A percentile compares a stretch with the other conserved stretches of the same genome.
These are phyloP conservation scores for Yamadazyma sp. DNA, from an alignment of 805 yeast species.

Conservation along the genomic window DNA sequence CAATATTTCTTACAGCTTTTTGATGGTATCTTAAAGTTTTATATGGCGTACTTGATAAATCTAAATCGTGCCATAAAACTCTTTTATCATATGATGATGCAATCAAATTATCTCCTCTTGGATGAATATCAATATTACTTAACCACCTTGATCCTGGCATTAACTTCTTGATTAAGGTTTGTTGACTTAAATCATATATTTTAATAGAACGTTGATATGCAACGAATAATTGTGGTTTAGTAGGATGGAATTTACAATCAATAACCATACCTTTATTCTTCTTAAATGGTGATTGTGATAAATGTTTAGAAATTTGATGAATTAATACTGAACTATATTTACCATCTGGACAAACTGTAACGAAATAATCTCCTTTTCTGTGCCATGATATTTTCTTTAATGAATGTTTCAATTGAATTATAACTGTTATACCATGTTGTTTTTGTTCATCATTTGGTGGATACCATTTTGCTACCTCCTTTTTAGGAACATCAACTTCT, in stretches of 20 bases:
- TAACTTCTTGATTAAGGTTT: constrained; percentile 76
- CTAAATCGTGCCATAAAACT: constrained; percentile 96
- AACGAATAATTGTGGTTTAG: constrained; percentile 89
- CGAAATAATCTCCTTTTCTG: constrained; percentile 94
- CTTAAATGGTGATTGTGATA: constrained; percentile 92
- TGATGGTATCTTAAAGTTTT: constrained; percentile 94
- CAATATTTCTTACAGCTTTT: constrained; percentile 85
- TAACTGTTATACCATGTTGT: constrained; percentile 65
- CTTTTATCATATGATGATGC: constrained; percentile 94
- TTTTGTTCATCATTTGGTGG: constrained; percentile 66
- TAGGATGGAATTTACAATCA: constrained; percentile 97
- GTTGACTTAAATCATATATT: constrained; percentile 86
- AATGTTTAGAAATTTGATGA: constrained; percentile 92
- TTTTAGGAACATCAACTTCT: constrained; percentile 30
- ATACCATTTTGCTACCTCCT: constrained; percentile 74
- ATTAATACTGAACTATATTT: constrained; percentile 85
- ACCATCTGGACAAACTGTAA: constrained; percentile 93
- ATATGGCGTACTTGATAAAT: constrained; percentile 83
- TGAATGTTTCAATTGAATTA: constrained; percentile 61
- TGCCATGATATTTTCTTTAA: constrained; percentile 92
- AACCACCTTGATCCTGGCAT: constrained; percentile 97
- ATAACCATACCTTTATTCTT: constrained; percentile 90
- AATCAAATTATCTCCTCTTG: constrained; percentile 90
- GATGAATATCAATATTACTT: constrained; percentile 88
- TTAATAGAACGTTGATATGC: constrained; percentile 92